Conservation (phyloP, 441 rosid genomes). For the Arabidopsis lyrata region DNA sequence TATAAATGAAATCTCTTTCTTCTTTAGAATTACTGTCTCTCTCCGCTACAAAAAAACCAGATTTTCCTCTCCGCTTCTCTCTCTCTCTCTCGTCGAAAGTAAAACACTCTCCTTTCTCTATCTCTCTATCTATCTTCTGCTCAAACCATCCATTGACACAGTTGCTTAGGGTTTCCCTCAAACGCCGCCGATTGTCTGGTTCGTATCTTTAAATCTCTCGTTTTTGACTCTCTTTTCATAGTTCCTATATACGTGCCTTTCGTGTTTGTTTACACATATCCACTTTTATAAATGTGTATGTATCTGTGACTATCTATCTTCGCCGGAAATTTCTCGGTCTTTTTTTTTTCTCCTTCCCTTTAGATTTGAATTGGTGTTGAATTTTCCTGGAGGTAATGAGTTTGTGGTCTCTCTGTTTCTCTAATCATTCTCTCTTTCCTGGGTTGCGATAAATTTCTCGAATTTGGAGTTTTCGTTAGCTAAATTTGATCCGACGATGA, state of each 20-base stretch:
- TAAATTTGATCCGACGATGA: conserved; percentile 5
- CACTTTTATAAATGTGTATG: background rate
- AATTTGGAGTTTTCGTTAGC: background rate
- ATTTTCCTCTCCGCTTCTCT: conserved; percentile 26
- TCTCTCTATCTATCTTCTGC: conserved; percentile 14
- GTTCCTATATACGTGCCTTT: conserved; percentile 22
- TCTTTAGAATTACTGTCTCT: no score
- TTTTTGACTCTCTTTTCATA: background rate
- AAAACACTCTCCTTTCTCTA: conserved; percentile 13
- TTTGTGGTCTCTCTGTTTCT: conserved; percentile 20
- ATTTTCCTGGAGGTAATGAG: background rate
- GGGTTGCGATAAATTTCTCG: background rate
- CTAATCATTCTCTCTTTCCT: background rate
- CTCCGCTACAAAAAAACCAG: conserved; percentile 23
- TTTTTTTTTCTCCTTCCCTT: background rate
- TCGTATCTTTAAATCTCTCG: conserved; percentile 1
- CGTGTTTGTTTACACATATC: conserved; percentile 1
- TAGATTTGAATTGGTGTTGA: conserved; percentile 18
- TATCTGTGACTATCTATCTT: background rate
- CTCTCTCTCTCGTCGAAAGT: background rate
- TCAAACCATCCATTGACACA: conserved; percentile 19
- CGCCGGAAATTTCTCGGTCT: conserved; percentile 17
- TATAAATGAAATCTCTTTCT: no score
- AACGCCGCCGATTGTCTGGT: conserved; percentile 36
- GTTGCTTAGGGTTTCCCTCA: background rate